phyloP scores from a whole-genome alignment of 768 basidiomycete genomes.

The Rickenella mellea region DNA sequence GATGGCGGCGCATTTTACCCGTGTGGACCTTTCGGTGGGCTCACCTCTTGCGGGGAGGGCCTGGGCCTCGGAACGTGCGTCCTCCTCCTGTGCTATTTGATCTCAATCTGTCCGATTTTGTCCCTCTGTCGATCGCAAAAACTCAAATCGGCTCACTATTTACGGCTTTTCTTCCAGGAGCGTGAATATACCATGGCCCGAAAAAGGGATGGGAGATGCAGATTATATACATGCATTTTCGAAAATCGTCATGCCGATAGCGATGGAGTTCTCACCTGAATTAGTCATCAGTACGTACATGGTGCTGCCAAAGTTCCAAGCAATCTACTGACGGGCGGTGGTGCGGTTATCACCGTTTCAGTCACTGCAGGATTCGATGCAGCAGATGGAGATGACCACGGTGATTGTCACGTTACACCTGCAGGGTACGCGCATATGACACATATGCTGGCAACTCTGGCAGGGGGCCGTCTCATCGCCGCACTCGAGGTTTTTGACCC shows the following conservation, averaged over 20 bases:
- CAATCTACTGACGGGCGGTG: too few species aligned
- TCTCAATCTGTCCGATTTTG: not conserved
- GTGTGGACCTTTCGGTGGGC: constrained; percentile 81
- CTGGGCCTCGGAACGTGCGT: constrained; percentile 79
- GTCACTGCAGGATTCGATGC: constrained; percentile 99
- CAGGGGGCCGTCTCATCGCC: constrained; percentile 81
- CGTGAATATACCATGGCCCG: constrained; percentile 95
- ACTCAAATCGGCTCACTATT: not conserved
- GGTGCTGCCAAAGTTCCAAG: not conserved
- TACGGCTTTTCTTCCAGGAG: too few species aligned
- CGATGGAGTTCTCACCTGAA: constrained; percentile 91
- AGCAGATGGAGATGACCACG: constrained; percentile 84
- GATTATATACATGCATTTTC: constrained; percentile 98
- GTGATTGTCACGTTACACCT: constrained; percentile 85
- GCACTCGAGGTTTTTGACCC: constrained; percentile 82
- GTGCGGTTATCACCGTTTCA: constrained; percentile 23
- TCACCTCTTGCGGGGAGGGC: constrained; percentile 81
- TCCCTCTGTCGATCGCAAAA: not conserved
- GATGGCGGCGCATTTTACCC: constrained; percentile 91
- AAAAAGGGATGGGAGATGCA: constrained; percentile 79
- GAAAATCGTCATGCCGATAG: constrained; percentile 92
- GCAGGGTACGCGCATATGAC: constrained; percentile 99
- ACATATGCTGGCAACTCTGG: constrained; percentile 85
- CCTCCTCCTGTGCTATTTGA: not conserved
- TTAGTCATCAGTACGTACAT: constrained; percentile 78